Base-by-base conservation (phyloP, 306 rosid species). In the Cyamopsis tetragonoloba region DNA sequence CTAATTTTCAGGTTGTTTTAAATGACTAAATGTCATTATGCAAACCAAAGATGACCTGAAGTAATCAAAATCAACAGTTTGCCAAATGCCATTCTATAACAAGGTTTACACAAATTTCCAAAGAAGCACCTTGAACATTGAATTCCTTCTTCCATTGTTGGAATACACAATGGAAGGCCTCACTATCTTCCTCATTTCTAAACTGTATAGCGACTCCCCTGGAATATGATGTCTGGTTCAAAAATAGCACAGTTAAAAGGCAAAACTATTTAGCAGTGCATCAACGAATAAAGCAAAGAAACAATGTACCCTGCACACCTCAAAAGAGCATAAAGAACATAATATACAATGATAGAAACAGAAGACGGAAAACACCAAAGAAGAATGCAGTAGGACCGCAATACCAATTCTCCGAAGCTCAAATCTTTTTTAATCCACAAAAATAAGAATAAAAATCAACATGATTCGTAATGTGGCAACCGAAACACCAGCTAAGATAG, bases 141-240 rank as follows among this genome's bases (percentile, higher is more conserved):
- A 59, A 42, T 73, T 76, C 84, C 54, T 82, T 65, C 81, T 85
- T 86, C 92, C 84, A 74, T 66, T 84, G 86, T 78, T 85, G 85
- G 78, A 84, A 84, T 70, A 81, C 83, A 73, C 55, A 20, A 73
- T 91, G 95, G 82, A 91, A 86, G 60, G 82, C 87, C 26, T 20
- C 80, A 75, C 90, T 77, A 61, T 86, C 92, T 54, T 77, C 87
- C 85, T 82, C 87, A 26, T 81, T 82, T 70, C 82, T 84, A 84
- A 91, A 91, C 56, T 66, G 85, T 34, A 91, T 37, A 47, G 84
- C 56, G 27, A 88, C 73, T 69, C 88, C 97, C 70, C 68, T 86
- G 12, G 92, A 78, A 77, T 77, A 84, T 5, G 80, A 64, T 66
- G 87, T 80, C 92, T 88, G 85, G 60, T 81, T 63, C 66, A 82